Evolutionary conservation across 1,284 basidiomycete genomes (phyloP), one percentile per base, ranked within the genome.

Genomic region (Singerocomus rubriflavus): DNA sequence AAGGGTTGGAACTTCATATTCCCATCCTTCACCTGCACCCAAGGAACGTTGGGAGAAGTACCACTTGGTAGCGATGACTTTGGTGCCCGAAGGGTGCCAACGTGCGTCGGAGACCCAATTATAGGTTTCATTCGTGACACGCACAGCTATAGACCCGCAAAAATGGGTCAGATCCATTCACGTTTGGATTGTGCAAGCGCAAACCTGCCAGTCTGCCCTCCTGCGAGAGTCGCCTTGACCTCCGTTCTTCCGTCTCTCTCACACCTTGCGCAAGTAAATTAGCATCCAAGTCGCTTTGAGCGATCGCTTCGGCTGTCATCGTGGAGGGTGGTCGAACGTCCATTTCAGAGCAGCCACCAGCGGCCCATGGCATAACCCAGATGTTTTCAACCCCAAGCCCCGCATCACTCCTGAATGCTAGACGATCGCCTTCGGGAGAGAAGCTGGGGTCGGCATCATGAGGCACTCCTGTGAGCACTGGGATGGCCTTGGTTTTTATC

Each of bases 51-150:
- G 59, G 9, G 78, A 79, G 17, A 80, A 84, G 57, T 84, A 86
- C 84, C 86, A 86, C 62, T 88, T 88, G 9, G 84, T 85, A 8
- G 85, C 82, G 47, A 87, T 68, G n/a, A 88, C 63, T 53, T 73
- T 80, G 13, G 64, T 58, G 1, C 82, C 82, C 12, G 77, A 80
- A 6, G 84, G 81, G 59, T 88, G 82, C 71, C 85, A 87, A 37
- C 82, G 79, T 8, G 83, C 73, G 54, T 86, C 84, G 26, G 80
- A 77, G 6, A 87, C 74, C 76, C 76, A 85, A 59, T 84, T 76
- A 56, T 79, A 87, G 0, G 85, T 87, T 63, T 88, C 85, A 56
- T 88, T 88, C 4, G 85, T 86, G 44, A 88, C 73, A 16, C 82
- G 79, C 42, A 73, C 73, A 36, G 79, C 85, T 87, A 48, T 38